Percentiles rank a stretch among this genome's conserved stretches.
These are phyloP conservation scores for Termitomyces sp. DNA, from an alignment of 768 basidiomycete species.

Conservation along the genomic window DNA sequence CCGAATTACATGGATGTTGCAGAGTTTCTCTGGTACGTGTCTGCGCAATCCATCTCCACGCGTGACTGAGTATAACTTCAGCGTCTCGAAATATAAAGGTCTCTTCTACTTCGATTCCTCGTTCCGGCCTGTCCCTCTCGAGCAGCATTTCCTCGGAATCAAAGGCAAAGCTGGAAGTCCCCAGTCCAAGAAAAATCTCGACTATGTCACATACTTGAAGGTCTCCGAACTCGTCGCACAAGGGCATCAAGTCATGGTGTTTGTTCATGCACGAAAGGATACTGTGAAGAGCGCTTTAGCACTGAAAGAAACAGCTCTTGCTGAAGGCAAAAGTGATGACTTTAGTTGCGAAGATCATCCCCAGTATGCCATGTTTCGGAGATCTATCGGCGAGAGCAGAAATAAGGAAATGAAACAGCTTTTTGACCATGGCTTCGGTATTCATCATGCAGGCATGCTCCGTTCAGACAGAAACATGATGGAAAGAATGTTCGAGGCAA, in stretches of 20 bases:
- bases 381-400: slow-evolving; percentile 72
- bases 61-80: slow-evolving; percentile 25
- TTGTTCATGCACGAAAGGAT: slow-evolving; percentile 97
- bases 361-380: slow-evolving; percentile 70
- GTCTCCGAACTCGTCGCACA: slow-evolving; percentile 83
- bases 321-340: slow-evolving; percentile 69
- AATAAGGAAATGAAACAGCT: slow-evolving; percentile 98
- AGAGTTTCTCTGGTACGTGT: slow-evolving; percentile 79
- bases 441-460: slow-evolving; percentile 98
- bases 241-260: slow-evolving; percentile 99
- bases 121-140: slow-evolving; percentile 93
- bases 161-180: slow-evolving; percentile 81
- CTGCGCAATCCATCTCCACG: neutral
- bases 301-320: slow-evolving; percentile 70
- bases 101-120: slow-evolving; percentile 98
- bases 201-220: slow-evolving; percentile 86
- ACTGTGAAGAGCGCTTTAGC: slow-evolving; percentile 89
- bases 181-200: slow-evolving; percentile 79
- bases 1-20: slow-evolving; percentile 98
- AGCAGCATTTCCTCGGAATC: slow-evolving; percentile 95
- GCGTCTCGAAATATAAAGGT: slow-evolving; percentile 82
- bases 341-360: slow-evolving; percentile 85
- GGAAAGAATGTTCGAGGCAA: slow-evolving; percentile 90
- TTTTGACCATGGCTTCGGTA: slow-evolving; percentile 90
- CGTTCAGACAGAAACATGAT: slow-evolving; percentile 91